These are phyloP conservation scores for Penicillium nordicum DNA, from an alignment of 2,329 filamentous ascomycete genomes.

Conservation along the genomic window DNA sequence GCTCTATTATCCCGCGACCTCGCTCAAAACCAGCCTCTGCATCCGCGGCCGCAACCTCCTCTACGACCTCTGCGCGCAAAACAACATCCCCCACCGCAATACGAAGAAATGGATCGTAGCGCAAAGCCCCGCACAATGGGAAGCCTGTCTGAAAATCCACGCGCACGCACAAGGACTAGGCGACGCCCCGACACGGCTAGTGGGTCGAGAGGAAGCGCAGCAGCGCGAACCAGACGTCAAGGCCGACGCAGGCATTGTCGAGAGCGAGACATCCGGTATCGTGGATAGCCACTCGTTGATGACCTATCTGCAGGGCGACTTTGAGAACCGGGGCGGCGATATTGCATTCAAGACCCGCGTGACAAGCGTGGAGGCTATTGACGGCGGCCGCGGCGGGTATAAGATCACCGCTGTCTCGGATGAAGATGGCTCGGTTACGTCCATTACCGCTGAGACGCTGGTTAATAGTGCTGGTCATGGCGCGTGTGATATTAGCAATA, in stretches of 20 bases:
- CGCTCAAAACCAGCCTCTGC: slow-evolving; percentile 81
- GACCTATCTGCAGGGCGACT: slow-evolving; percentile 70
- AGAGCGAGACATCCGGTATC: slow-evolving; percentile 83
- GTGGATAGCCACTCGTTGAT: slow-evolving; percentile 84
- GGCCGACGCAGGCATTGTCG: slow-evolving; percentile 70
- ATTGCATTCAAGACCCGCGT: slow-evolving; percentile 68
- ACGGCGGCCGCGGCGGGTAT: slow-evolving; percentile 62
- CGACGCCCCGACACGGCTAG: slow-evolving; percentile 67
- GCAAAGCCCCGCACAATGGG: slow-evolving; percentile 68
- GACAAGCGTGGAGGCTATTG: slow-evolving; percentile 53
- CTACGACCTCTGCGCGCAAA: slow-evolving; percentile 69
- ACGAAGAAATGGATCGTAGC: slow-evolving; percentile 95
- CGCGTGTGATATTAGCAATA: slow-evolving; percentile 74
- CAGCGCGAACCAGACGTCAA: slow-evolving; percentile 70
- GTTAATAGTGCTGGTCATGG: slow-evolving; percentile 84
- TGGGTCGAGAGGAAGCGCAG: slow-evolving; percentile 60
- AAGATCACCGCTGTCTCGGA: slow-evolving; percentile 54
- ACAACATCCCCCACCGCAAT: slow-evolving; percentile 67
- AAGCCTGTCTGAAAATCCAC: slow-evolving; percentile 53
- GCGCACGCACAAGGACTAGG: slow-evolving; percentile 52
- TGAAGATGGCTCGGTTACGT: slow-evolving; percentile 41
- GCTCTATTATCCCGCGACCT: slow-evolving; percentile 75
- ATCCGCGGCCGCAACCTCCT: slow-evolving; percentile 71
- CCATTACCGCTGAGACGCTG: slow-evolving; percentile 70
- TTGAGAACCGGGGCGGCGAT: slow-evolving; percentile 73